Evolutionary conservation across 345 rosid species (phyloP).

Genomic region (Eutrema yunnanense): DNA sequence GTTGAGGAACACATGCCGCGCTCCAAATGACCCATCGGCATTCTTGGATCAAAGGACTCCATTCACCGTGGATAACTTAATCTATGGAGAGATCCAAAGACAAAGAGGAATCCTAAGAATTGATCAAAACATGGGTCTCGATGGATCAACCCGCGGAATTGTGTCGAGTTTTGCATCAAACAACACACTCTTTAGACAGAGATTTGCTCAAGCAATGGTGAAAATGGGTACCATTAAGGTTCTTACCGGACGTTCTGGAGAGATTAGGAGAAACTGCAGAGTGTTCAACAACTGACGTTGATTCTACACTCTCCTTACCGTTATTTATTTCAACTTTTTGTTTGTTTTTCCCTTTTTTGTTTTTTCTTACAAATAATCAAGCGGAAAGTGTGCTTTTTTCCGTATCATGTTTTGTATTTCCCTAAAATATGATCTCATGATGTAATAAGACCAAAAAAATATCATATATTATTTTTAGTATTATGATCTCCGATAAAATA

Average conservation of each 20-base stretch:
- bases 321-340: too few relatives aligned
- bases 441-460: too few relatives aligned
- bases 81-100: constrained; percentile 35
- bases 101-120: constrained; percentile 52
- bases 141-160: constrained; percentile 34
- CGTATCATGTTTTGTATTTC: background rate
- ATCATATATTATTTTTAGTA: too few relatives aligned
- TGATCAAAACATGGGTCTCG: constrained; percentile 56
- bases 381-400: too few relatives aligned
- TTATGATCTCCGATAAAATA: too few relatives aligned
- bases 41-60: constrained; percentile 60
- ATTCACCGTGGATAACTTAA: constrained; percentile 43
- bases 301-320: background rate
- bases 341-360: background rate
- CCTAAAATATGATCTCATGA: too few relatives aligned
- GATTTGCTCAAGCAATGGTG: constrained; percentile 57
- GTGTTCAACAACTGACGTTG: constrained; percentile 35
- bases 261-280: constrained; percentile 58
- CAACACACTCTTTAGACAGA: constrained; percentile 24
- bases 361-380: too few relatives aligned
- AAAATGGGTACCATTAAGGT: constrained; percentile 48
- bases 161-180: constrained; percentile 41
- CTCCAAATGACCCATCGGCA: constrained; percentile 39
- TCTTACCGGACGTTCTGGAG: constrained; percentile 53
- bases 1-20: constrained; percentile 38